A percentile compares a stretch with the other conserved stretches of the same genome.
Evolutionary conservation across 2,329 filamentous ascomycete genomes (phyloP).

Genomic region (Aspergillus intermedius): DNA sequence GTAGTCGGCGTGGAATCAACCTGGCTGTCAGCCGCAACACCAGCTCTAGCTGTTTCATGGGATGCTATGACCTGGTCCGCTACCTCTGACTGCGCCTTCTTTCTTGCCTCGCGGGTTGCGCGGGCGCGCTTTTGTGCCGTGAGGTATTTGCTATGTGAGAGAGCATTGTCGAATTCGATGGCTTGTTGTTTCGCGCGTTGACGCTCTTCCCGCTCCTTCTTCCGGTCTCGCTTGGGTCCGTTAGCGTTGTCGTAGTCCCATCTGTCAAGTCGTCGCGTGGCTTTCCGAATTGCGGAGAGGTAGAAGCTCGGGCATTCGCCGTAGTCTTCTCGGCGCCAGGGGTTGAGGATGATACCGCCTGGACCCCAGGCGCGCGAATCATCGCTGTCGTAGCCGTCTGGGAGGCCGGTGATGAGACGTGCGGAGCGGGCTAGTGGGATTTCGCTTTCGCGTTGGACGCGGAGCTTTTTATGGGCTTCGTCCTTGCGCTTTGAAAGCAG

Average conservation of each 20-base stretch:
- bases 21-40: too few relatives aligned
- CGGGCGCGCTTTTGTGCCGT: slow-evolving; percentile 16
- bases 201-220: slow-evolving; percentile 32
- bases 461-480: slow-evolving; percentile 32
- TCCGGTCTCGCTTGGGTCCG: slow-evolving; percentile 31
- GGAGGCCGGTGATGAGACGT: slow-evolving; percentile 36
- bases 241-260: slow-evolving; percentile 42
- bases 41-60: too few relatives aligned
- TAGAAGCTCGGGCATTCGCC: slow-evolving; percentile 43
- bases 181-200: slow-evolving; percentile 25
- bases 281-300: slow-evolving; percentile 38
- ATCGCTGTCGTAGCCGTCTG: slow-evolving; percentile 43
- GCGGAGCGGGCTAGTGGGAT: slow-evolving; percentile 36
- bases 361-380: slow-evolving; percentile 38
- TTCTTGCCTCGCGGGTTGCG: slow-evolving; percentile 23
- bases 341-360: slow-evolving; percentile 37
- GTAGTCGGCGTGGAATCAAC: too few relatives aligned
- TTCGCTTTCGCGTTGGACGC: slow-evolving; percentile 32
- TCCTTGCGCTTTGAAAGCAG: slow-evolving; percentile 38
- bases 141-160: slow-evolving; percentile 10
- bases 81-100: slow-evolving; percentile 21
- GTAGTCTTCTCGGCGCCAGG: slow-evolving; percentile 40
- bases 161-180: slow-evolving; percentile 10
- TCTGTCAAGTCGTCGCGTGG: slow-evolving; percentile 36
- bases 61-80: slow-evolving; percentile 3